A percentile compares a stretch with the other conserved stretches of the same genome.
Conservation (phyloP, 805 yeast genomes). For the Zygoascus tannicola region DNA sequence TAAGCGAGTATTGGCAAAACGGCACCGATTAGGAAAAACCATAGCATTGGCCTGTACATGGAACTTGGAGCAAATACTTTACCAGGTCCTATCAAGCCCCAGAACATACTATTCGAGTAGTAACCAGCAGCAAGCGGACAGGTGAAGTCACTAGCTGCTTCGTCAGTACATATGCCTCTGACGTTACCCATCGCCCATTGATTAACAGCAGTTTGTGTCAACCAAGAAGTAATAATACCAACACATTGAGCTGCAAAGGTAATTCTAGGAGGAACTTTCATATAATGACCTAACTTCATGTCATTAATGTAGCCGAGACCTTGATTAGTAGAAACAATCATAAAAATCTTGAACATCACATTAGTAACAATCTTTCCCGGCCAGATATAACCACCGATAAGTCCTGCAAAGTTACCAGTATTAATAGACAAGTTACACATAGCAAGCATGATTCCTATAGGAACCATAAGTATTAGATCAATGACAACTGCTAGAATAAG, state of each 20-base stretch:
- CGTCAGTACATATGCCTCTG: constrained; percentile 22
- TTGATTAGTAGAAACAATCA: constrained; percentile 53
- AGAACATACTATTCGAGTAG: constrained; percentile 42
- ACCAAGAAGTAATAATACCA: constrained; percentile 18
- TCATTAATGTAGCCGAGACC: constrained; percentile 47
- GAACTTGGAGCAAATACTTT: constrained; percentile 31
- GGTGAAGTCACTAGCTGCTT: constrained; percentile 29
- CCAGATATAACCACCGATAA: constrained; percentile 54
- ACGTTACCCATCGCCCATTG: constrained; percentile 24
- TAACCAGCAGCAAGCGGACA: constrained; percentile 35
- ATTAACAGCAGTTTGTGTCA: constrained; percentile 1
- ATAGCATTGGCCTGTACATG: constrained; percentile 44
- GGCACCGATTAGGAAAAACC: constrained; percentile 20
- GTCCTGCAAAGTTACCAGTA: constrained; percentile 53
- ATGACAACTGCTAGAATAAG: constrained; percentile 48
- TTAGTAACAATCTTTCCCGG: constrained; percentile 57
- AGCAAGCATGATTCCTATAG: constrained; percentile 54
- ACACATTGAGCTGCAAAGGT: constrained; percentile 38
- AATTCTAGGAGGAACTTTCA: constrained; percentile 50
- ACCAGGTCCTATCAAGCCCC: constrained; percentile 59
- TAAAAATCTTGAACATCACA: constrained; percentile 51
- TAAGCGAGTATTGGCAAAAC: constrained; percentile 15
- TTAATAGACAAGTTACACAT: constrained; percentile 51
- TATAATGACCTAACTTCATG: constrained; percentile 52
- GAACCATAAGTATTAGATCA: constrained; percentile 48